These are phyloP conservation scores for Neurospora sp. DNA, from an alignment of 2,329 filamentous ascomycete genomes.

Conservation along the genomic window DNA sequence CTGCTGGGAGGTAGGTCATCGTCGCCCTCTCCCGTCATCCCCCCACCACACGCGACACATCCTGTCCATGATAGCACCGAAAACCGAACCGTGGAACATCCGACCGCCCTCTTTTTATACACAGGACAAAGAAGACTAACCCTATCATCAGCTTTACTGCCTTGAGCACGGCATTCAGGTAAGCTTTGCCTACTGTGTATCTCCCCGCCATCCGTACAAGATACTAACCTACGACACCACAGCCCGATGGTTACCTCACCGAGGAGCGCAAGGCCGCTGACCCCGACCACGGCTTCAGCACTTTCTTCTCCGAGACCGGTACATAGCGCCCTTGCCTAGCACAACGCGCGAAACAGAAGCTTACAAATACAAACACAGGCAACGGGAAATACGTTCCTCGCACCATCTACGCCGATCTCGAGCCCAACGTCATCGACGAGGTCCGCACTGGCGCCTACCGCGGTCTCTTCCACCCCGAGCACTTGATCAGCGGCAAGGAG, in stretches of 20 bases:
- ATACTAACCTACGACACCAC: conserved; percentile 25
- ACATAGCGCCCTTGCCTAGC: conserved; percentile 24
- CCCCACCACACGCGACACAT: not conserved
- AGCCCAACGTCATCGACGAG: conserved; percentile 99
- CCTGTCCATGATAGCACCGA: not conserved
- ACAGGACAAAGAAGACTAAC: conserved; percentile 6
- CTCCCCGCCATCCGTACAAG: not conserved
- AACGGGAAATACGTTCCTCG: conserved; percentile 98
- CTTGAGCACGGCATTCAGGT: conserved; percentile 99
- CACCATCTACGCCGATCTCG: conserved; percentile 98
- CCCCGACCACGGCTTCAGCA: conserved; percentile 96
- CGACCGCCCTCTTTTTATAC: not conserved
- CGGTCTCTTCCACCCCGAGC: conserved; percentile 94
- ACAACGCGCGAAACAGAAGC: conserved; percentile 4
- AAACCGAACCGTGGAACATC: not conserved
- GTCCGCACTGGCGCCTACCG: conserved; percentile 96
- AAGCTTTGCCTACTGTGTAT: conserved; percentile 27
- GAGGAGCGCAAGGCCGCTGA: conserved; percentile 93
- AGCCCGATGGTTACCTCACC: conserved; percentile 98
- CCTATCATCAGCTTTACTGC: conserved; percentile 75
- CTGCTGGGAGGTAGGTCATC: conserved; percentile 85
- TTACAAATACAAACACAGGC: conserved; percentile 40
- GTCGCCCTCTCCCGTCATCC: not conserved
- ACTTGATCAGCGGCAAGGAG: conserved; percentile 99
- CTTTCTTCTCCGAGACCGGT: conserved; percentile 99